These are phyloP conservation scores for Bonia amplexicaulis DNA, from an alignment of 176 grass and related monocot genomes.

Conservation along the genomic window DNA sequence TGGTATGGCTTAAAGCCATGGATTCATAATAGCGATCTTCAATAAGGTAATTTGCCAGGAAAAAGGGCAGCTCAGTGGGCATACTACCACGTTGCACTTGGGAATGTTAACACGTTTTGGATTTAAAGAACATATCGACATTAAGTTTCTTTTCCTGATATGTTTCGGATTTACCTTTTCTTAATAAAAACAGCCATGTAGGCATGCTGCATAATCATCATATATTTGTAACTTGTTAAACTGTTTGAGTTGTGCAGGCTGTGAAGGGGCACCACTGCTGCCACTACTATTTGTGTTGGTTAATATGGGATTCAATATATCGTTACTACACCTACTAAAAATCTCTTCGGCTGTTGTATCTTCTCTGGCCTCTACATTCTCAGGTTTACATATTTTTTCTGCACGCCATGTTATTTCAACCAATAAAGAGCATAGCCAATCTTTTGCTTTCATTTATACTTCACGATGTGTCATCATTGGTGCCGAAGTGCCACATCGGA, in stretches of 20 bases:
- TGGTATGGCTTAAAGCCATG: constrained; percentile 1
- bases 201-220: background rate
- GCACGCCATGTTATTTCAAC: background rate
- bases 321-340: constrained; percentile 73
- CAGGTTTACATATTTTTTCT: constrained; percentile 49
- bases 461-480: background rate
- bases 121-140: background rate
- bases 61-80: background rate
- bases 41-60: background rate
- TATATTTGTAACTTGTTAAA: constrained; percentile 15
- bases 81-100: background rate
- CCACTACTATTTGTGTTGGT: constrained; percentile 89
- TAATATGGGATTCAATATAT: constrained; percentile 95
- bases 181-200: background rate
- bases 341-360: constrained; percentile 94
- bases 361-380: constrained; percentile 90
- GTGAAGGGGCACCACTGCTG: constrained; percentile 79
- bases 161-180: background rate
- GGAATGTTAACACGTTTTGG: background rate
- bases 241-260: constrained; percentile 56
- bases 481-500: background rate
- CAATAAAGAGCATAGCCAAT: background rate
- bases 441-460: constrained; percentile 20
- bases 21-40: background rate
- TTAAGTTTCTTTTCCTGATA: background rate